Percentiles rank a stretch among this genome's conserved stretches.
Conservation (phyloP, 495 filamentous ascomycete genomes). For the Usnea hakonensis region DNA sequence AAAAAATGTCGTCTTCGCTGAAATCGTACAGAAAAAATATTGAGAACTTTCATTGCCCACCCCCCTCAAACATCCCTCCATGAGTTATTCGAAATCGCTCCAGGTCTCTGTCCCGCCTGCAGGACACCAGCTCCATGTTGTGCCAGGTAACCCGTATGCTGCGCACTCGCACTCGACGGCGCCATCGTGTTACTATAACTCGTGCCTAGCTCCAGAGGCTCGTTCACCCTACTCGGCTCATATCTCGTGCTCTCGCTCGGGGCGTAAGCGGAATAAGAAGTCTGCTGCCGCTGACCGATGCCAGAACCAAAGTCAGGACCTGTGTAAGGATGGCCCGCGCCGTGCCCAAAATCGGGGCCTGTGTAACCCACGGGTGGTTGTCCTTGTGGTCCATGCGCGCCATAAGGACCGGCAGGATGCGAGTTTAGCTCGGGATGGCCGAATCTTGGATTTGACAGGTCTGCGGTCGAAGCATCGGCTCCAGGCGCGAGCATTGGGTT, state of each 20-base stretch:
- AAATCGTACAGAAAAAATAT: neutral
- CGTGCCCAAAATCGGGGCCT: conserved; percentile 20
- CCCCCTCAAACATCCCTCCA: conserved; percentile 21
- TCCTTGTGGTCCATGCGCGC: neutral
- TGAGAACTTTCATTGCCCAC: neutral
- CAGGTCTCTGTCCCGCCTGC: conserved; percentile 16
- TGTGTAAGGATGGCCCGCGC: conserved; percentile 14
- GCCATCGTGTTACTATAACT: conserved; percentile 17
- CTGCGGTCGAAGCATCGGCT: conserved; percentile 9
- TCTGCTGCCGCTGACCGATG: conserved; percentile 8
- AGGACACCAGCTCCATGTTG: conserved; percentile 11
- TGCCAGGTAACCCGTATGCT: conserved; percentile 6
- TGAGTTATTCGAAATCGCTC: neutral
- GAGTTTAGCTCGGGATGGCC: conserved; percentile 11
- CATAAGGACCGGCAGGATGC: conserved; percentile 4
- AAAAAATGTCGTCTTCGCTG: neutral
- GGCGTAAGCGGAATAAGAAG: conserved; percentile 18
- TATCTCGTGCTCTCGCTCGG: conserved; percentile 20
- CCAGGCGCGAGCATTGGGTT: conserved; percentile 32
- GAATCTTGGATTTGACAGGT: conserved; percentile 3
- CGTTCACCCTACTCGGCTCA: conserved; percentile 15
- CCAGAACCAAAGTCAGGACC: conserved; percentile 17
- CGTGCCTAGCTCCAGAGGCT: conserved; percentile 16
- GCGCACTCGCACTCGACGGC: conserved; percentile 14
- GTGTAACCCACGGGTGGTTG: conserved; percentile 9